Conservation (phyloP, 2,329 filamentous ascomycete species). For the Monilinia aucupariae region DNA sequence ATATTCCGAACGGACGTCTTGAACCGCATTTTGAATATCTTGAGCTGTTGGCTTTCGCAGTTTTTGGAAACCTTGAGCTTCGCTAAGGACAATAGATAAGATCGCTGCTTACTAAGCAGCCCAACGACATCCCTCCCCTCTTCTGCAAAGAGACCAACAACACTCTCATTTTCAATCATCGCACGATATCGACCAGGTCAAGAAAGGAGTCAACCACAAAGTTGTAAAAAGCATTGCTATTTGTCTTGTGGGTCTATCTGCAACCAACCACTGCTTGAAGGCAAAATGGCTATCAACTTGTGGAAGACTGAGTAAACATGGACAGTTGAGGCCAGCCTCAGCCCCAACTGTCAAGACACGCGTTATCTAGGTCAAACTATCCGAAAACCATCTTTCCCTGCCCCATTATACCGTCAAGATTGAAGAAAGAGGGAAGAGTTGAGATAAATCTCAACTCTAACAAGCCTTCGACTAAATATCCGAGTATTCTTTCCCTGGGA, state of each 20-base stretch:
- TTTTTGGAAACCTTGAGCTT: not conserved
- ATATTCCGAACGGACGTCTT: slow-evolving; percentile 62
- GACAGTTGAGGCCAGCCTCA: not conserved
- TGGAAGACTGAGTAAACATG: not conserved
- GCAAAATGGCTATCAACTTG: not conserved
- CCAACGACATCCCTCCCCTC: not conserved
- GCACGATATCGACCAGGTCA: not conserved
- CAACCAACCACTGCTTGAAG: not conserved
- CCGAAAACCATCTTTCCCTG: not conserved
- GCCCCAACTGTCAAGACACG: not conserved
- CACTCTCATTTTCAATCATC: not conserved
- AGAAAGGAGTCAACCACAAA: not conserved
- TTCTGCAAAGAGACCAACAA: too few relatives aligned
- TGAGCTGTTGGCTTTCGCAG: not conserved
- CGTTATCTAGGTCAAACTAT: not conserved
- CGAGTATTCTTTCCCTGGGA: not conserved
- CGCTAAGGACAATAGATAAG: not conserved
- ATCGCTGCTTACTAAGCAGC: not conserved
- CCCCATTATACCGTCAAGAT: not conserved
- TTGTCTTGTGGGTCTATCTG: not conserved
- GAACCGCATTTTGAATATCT: slow-evolving; percentile 52
- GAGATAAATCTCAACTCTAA: not conserved
- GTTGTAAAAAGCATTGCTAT: not conserved
- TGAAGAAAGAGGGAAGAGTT: not conserved
- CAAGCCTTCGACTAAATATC: not conserved